Percentiles rank a stretch among this genome's conserved stretches.
These are phyloP conservation scores for Metschnikowia aberdeeniae DNA, from an alignment of 805 yeast genomes.

Conservation along the genomic window DNA sequence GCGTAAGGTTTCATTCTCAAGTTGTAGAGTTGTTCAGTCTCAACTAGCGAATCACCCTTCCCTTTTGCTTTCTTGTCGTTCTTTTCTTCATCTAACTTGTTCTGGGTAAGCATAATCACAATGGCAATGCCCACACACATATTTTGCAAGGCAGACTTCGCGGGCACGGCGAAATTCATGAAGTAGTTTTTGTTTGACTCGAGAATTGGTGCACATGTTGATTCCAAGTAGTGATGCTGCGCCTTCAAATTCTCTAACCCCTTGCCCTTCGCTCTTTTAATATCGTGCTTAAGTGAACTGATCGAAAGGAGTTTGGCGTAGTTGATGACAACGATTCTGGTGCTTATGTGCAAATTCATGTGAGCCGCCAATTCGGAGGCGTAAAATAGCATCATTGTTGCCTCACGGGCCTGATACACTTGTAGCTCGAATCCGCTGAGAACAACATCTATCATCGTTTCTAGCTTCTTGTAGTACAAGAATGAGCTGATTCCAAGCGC, in stretches of 20 bases:
- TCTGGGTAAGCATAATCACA: slow-evolving; percentile 2
- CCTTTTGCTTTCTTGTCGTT: neutral
- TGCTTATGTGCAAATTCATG: slow-evolving; percentile 40
- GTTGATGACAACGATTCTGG: slow-evolving; percentile 33
- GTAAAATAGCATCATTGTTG: slow-evolving; percentile 65
- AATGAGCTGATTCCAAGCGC: slow-evolving; percentile 69
- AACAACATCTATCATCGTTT: slow-evolving; percentile 67
- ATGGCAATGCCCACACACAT: slow-evolving; percentile 12
- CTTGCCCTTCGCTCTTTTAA: slow-evolving; percentile 35
- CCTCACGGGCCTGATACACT: slow-evolving; percentile 68
- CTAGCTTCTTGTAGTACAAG: slow-evolving; percentile 62
- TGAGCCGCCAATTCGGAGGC: slow-evolving; percentile 44
- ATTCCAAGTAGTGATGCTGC: slow-evolving; percentile 28
- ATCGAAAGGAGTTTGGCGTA: slow-evolving; percentile 15
- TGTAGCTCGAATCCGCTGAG: slow-evolving; percentile 74
- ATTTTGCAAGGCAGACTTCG: slow-evolving; percentile 22
- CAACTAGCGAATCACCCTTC: neutral
- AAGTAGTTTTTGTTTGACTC: slow-evolving; percentile 22
- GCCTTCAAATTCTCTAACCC: slow-evolving; percentile 40
- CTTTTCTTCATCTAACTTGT: slow-evolving; percentile 1
- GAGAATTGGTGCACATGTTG: slow-evolving; percentile 33
- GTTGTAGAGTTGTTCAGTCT: slow-evolving; percentile 22
- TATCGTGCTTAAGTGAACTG: slow-evolving; percentile 20
- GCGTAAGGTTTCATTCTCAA: slow-evolving; percentile 77
- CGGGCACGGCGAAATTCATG: slow-evolving; percentile 20